Evolutionary conservation across 768 basidiomycete species (phyloP).

Genomic region (Amanita molliuscula): DNA sequence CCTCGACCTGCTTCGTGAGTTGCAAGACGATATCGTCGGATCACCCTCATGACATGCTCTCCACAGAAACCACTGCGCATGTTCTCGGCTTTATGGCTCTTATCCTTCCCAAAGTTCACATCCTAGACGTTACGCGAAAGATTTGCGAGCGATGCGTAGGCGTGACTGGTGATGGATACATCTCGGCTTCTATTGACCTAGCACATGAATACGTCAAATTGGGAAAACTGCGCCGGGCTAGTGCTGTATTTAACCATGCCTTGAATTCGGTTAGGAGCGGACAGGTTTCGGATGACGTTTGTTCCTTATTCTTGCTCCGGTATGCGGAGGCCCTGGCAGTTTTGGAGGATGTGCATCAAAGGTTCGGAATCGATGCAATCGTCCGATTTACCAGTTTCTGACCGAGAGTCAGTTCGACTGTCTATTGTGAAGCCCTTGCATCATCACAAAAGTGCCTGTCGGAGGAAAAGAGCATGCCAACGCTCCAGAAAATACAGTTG

Average conservation of each 20-base stretch:
- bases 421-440: constrained; percentile 52
- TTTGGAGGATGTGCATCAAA: constrained; percentile 45
- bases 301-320: constrained; percentile 46
- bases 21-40: not conserved
- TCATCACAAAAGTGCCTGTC: constrained; percentile 30
- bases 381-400: not conserved
- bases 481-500: constrained; percentile 44
- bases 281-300: constrained; percentile 39
- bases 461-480: constrained; percentile 39
- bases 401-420: constrained; percentile 24
- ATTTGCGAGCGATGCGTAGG: constrained; percentile 42
- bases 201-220: constrained; percentile 74
- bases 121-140: constrained; percentile 54
- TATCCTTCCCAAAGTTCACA: constrained; percentile 51
- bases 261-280: constrained; percentile 33
- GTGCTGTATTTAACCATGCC: constrained; percentile 50
- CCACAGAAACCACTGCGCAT: constrained; percentile 42
- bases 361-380: constrained; percentile 27
- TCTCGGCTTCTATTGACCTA: constrained; percentile 55
- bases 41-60: constrained; percentile 2
- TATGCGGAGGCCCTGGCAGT: constrained; percentile 58
- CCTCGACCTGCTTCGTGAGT: constrained; percentile 45
- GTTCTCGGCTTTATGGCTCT: constrained; percentile 66
- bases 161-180: constrained; percentile 38
- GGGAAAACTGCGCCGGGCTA: constrained; percentile 64